Conservation (phyloP, 176 grass and related monocot genomes). For the Aegilops speltoides region DNA sequence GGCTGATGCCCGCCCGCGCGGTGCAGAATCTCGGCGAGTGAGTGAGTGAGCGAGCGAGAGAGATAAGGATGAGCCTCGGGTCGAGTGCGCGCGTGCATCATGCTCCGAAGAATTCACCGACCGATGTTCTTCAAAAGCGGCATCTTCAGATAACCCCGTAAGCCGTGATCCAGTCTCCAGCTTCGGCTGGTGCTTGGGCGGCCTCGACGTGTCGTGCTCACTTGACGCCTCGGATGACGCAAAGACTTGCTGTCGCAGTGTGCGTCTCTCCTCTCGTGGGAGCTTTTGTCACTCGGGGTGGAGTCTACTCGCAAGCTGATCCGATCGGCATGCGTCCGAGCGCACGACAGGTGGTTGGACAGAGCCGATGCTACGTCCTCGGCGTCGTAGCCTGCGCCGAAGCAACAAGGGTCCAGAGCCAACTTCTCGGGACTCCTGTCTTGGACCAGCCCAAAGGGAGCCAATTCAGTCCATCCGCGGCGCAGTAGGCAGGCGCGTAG, state of each 20-base stretch:
- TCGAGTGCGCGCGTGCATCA: constrained; percentile 4
- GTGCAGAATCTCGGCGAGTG: constrained; percentile 22
- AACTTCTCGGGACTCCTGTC: not conserved
- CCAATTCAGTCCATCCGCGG: not conserved
- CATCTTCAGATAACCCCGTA: constrained; percentile 21
- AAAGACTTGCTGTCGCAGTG: not conserved
- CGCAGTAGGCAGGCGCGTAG: not conserved
- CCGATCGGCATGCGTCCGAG: not conserved
- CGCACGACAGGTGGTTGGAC: constrained; percentile 14
- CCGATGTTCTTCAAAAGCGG: not conserved
- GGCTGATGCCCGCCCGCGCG: not conserved
- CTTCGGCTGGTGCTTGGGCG: not conserved
- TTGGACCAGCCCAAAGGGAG: not conserved
- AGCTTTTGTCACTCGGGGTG: not conserved
- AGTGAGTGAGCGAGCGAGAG: not conserved
- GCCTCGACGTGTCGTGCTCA: not conserved
- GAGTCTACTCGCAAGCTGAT: not conserved
- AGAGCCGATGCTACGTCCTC: not conserved
- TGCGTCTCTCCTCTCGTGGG: not conserved
- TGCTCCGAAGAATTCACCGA: constrained; percentile 10
- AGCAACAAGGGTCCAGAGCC: constrained; percentile 8
- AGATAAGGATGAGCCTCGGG: constrained; percentile 44
- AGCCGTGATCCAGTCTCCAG: not conserved
- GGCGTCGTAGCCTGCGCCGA: not conserved
- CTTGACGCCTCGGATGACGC: not conserved